phyloP scores from a whole-genome alignment of 768 basidiomycete species.

The Rubroboletus pulcherrimus region DNA sequence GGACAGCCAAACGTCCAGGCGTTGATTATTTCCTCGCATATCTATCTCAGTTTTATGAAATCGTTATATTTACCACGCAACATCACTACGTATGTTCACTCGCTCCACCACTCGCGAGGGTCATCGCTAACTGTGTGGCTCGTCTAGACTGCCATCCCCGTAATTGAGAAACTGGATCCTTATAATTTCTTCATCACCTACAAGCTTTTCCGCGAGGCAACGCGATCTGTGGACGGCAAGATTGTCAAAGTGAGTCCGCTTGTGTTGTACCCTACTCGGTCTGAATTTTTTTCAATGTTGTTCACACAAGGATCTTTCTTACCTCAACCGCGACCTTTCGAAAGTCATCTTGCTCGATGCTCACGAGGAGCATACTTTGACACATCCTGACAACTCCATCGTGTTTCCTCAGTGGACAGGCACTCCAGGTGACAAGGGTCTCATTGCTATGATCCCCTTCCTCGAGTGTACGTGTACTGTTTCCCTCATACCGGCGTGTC shows the following conservation, averaged over 20 bases:
- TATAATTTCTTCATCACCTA: slow-evolving; percentile 88
- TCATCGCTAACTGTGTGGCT: not conserved
- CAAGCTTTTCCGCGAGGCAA: slow-evolving; percentile 90
- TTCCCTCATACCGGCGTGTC: not conserved
- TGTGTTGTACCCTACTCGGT: not conserved
- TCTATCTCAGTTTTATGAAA: slow-evolving; percentile 96
- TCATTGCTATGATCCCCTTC: slow-evolving; percentile 95
- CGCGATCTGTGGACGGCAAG: slow-evolving; percentile 75
- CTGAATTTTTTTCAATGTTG: not conserved
- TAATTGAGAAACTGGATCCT: slow-evolving; percentile 91
- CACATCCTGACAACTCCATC: slow-evolving; percentile 88
- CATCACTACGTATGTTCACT: slow-evolving; percentile 69
- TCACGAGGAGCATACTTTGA: slow-evolving; percentile 65
- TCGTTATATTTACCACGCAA: slow-evolving; percentile 93
- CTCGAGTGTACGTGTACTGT: slow-evolving; percentile 67
- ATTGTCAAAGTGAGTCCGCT: slow-evolving; percentile 68
- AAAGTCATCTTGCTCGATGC: slow-evolving; percentile 90
- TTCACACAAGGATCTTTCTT: slow-evolving; percentile 71
- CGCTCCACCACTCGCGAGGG: not conserved
- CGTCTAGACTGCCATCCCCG: slow-evolving; percentile 77
- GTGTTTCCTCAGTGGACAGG: slow-evolving; percentile 86
- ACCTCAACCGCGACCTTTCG: slow-evolving; percentile 89
- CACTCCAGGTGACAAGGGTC: slow-evolving; percentile 65
- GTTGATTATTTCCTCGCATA: slow-evolving; percentile 98
- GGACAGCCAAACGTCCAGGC: slow-evolving; percentile 95